Evolutionary conservation across 495 filamentous ascomycete species (phyloP).

Genomic region (Penicillium diatomitis): DNA sequence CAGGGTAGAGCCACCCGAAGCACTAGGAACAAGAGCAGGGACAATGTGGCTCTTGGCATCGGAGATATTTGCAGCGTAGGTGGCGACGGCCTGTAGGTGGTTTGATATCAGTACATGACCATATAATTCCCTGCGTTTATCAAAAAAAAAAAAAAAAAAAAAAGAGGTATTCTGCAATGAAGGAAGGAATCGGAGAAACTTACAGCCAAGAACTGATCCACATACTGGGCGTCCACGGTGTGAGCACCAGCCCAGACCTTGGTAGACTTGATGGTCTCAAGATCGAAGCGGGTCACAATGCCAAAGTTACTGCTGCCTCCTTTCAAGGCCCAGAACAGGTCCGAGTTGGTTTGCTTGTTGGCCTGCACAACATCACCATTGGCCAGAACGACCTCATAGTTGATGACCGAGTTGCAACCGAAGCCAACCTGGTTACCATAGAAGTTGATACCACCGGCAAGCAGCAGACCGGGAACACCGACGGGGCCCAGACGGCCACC

Average conservation of each 20-base stretch:
- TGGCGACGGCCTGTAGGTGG: constrained; percentile 17
- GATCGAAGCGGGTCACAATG: constrained; percentile 40
- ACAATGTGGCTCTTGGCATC: constrained; percentile 28
- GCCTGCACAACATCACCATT: constrained; percentile 47
- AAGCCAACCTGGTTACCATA: constrained; percentile 39
- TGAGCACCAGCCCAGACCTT: constrained; percentile 37
- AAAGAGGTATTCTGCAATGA: background rate
- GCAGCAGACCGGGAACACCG: constrained; percentile 38
- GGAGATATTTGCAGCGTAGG: constrained; percentile 21
- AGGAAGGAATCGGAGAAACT: background rate
- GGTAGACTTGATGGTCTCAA: constrained; percentile 40
- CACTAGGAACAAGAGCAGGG: constrained; percentile 18
- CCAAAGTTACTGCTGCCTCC: constrained; percentile 49
- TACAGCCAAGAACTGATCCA: constrained; percentile 24
- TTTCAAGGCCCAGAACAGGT: constrained; percentile 53
- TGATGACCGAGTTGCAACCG: constrained; percentile 40
- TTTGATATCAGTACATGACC: no score
- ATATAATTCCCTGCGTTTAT: no score
- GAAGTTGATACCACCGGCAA: constrained; percentile 47
- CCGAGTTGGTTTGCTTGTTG: constrained; percentile 38
- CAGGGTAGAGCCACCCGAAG: constrained; percentile 12
- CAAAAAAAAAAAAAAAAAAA: no score
- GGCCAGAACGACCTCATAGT: constrained; percentile 52
- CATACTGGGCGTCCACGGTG: constrained; percentile 20
- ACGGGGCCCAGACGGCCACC: constrained; percentile 48